Evolutionary conservation across 495 filamentous ascomycete species (phyloP).

Genomic region (Hypoxylon cercidicola): DNA sequence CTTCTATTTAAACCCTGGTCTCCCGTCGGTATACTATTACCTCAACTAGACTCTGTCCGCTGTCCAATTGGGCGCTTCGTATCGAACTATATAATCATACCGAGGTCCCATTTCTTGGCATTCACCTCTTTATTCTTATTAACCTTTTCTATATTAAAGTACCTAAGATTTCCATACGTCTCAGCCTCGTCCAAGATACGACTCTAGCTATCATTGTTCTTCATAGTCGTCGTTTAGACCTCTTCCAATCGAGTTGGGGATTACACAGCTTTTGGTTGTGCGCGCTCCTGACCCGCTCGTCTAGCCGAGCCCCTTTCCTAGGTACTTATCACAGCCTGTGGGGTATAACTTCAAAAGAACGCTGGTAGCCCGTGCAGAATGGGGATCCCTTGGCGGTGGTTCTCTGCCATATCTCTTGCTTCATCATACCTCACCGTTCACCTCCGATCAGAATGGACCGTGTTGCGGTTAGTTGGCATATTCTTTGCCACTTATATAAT

Average conservation of each 20-base stretch:
- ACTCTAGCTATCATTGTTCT: conserved; percentile 1
- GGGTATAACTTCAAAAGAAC: background rate
- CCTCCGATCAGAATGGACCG: conserved; percentile 41
- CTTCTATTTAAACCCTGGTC: conserved; percentile 26
- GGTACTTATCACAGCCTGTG: background rate
- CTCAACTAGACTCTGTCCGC: background rate
- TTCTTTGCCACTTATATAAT: conserved; percentile 41
- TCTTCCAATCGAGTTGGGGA: conserved; percentile 6
- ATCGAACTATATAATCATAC: conserved; percentile 1
- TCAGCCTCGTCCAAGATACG: background rate
- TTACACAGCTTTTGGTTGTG: conserved; percentile 21
- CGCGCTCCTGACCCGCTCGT: conserved; percentile 10
- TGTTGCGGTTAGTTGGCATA: conserved; percentile 30
- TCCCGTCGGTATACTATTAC: conserved; percentile 8
- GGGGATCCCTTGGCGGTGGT: conserved; percentile 40
- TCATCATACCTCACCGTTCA: conserved; percentile 50
- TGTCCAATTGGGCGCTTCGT: conserved; percentile 15
- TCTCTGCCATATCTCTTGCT: conserved; percentile 40
- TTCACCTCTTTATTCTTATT: conserved; percentile 2
- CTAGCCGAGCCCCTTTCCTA: background rate
- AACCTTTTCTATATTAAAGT: background rate
- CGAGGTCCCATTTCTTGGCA: background rate
- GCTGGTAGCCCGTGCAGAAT: conserved; percentile 14
- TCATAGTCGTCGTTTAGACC: background rate
- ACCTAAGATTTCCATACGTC: background rate